A percentile compares a stretch with the other conserved stretches of the same genome.
Evolutionary conservation across 1,139 yeast genomes (phyloP).

Genomic region (Pneumocystis jirovecii): DNA sequence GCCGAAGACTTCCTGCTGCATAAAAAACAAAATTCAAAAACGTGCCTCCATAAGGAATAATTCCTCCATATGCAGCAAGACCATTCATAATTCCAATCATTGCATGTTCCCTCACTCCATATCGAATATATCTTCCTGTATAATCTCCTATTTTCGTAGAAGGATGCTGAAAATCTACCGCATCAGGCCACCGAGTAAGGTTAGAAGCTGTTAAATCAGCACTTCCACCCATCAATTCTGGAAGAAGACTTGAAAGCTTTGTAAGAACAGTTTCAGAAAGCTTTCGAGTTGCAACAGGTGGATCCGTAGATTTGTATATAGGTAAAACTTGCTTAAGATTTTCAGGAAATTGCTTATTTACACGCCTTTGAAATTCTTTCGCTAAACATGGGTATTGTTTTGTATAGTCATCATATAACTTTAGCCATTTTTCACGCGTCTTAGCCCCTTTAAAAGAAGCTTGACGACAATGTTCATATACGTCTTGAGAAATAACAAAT

Average conservation of each 20-base stretch:
- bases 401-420: slow-evolving; percentile 44
- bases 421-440: slow-evolving; percentile 62
- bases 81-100: slow-evolving; percentile 99
- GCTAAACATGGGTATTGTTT: slow-evolving; percentile 65
- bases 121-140: slow-evolving; percentile 88
- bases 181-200: slow-evolving; percentile 76
- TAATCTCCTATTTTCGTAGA: slow-evolving; percentile 68
- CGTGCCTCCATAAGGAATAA: slow-evolving; percentile 92
- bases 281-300: slow-evolving; percentile 88
- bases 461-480: slow-evolving; percentile 50
- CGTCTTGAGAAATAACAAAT: slow-evolving; percentile 74
- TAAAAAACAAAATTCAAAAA: slow-evolving; percentile 96
- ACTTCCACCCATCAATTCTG: slow-evolving; percentile 94
- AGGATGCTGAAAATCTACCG: slow-evolving; percentile 90
- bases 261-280: slow-evolving; percentile 71
- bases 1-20: slow-evolving; percentile 94
- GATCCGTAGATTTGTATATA: slow-evolving; percentile 59
- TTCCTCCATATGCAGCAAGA: slow-evolving; percentile 89
- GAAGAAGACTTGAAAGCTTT: slow-evolving; percentile 48
- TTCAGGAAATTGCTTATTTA: slow-evolving; percentile 64
- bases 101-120: slow-evolving; percentile 99
- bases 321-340: slow-evolving; percentile 77
- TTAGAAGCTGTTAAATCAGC: slow-evolving; percentile 98
- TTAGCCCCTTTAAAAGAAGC: slow-evolving; percentile 47
- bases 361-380: slow-evolving; percentile 70